Evolutionary conservation across 2,329 filamentous ascomycete genomes (phyloP), one percentile per base, ranked within the genome.

Genomic region (Pestalotiopsis fici): DNA sequence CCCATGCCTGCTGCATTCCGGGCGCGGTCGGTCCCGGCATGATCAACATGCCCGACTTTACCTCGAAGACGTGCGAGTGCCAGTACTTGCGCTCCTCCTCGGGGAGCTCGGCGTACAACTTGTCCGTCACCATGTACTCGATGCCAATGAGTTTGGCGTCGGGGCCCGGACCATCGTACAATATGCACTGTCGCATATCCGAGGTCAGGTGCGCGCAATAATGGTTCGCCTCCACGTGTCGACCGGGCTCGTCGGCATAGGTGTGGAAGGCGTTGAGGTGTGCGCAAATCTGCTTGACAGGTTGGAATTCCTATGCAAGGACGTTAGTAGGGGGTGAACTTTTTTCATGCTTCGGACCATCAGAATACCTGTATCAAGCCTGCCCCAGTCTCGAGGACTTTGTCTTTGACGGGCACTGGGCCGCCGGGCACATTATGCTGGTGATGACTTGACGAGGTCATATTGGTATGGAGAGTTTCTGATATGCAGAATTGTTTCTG

Each of bases 181-280:
- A 87, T 35, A 97, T 87, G 77, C 94, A 97, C 83, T 97, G 93
- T 3, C 94, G 88, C 66, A 97, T 85, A 69, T 96, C 93, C 82
- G 90, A 86, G 69, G 87, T 94, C 3, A 96, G 74, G 74, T 96
- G 93, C 1, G 90, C 87, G 76, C 94, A 97, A 80, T 96, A 97
- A 78, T 97, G 93, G 75, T 96, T 94, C 0, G 93, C 83, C 77
- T 96, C 93, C 1, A 97, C 90, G 50, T 83, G 85, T 15, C 92
- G 88, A 1, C 82, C 85, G 0, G 90, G 88, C 59, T 95, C 91
- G 28, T 88, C 85, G n/a, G 90, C 90, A 75, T 96, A 96, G 60
- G 90, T 88, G 75, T 97, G 94, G 75, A 95, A 95, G n/a, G 93
- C 93, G 73, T 96, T 95, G 1, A 97, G 84, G 75, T 95, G 93